Evolutionary conservation across 805 yeast genomes (phyloP).

Genomic region (Kazachstania martiniae): DNA sequence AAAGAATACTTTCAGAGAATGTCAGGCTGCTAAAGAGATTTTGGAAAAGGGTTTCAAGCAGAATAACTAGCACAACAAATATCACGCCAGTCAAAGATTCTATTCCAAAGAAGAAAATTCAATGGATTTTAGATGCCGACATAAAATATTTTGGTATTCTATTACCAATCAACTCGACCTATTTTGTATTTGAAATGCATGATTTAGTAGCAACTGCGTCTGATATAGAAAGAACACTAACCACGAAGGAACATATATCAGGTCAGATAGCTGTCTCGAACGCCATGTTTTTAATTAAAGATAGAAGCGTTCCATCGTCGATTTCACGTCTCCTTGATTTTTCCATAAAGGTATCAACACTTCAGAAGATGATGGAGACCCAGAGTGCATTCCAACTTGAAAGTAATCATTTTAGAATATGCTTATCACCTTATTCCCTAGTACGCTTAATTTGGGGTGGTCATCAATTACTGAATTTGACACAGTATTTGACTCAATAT

Average conservation of each 20-base stretch:
- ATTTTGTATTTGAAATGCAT: constrained; percentile 22
- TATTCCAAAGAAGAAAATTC: neutral
- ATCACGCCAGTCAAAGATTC: neutral
- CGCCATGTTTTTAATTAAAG: constrained; percentile 22
- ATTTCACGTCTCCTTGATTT: constrained; percentile 37
- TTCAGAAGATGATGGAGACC: constrained; percentile 18
- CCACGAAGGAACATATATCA: constrained; percentile 5
- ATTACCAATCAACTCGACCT: constrained; percentile 19
- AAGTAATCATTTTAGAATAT: constrained; percentile 47
- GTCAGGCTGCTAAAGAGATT: constrained; percentile 7
- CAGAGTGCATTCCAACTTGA: constrained; percentile 44
- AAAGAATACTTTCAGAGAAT: constrained; percentile 16
- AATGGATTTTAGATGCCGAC: constrained; percentile 16
- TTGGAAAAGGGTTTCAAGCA: neutral
- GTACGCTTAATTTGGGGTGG: constrained; percentile 30
- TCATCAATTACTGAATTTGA: constrained; percentile 9
- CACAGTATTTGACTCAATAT: constrained; percentile 12
- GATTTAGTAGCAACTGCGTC: constrained; percentile 11
- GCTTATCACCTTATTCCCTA: constrained; percentile 43
- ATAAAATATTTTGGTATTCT: constrained; percentile 22
- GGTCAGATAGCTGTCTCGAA: constrained; percentile 24
- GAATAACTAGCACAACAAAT: neutral
- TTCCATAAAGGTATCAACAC: constrained; percentile 35
- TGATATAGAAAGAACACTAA: constrained; percentile 5
- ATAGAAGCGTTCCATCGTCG: constrained; percentile 26